Base-by-base conservation (phyloP, 345 rosid species). In the Lumnitzera racemosa region DNA sequence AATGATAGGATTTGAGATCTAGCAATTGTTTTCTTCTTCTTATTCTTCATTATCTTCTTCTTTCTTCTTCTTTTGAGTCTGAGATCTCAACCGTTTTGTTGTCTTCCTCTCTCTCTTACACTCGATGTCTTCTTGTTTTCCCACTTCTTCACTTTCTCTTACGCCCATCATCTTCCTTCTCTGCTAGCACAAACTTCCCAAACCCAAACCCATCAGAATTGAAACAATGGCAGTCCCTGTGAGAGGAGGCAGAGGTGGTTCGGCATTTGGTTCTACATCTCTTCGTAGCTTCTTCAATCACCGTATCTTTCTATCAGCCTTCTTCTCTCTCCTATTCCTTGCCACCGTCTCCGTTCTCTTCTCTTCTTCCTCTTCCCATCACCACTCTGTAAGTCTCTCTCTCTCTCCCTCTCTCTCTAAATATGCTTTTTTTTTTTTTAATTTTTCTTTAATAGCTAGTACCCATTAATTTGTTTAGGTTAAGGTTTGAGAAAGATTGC, bases 241-340 rank as follows among this genome's bases (percentile, higher is more conserved):
- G 72, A 81, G 94, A 57, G 95, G 95, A 59, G 67, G 84, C 67
- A 83, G 95, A 5, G 85, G 81, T 3, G 77, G 72, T 61, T 80
- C 74, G 55, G 56, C 64, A 2, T 59, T 67, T 59, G 82, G 82
- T 46, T 55, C 70, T 63, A 69, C 65, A 70, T 81, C 78, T 58
- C 64, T 86, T 56, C 83, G 91, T 15, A 58, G 82, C 64, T 86
- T 84, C 64, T 86, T 81, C 73, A 80, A 96, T 9, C 86, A 84
- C 71, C 77, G 98, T 70, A 67, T 91, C 75, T 83, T 91, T 67
- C 77, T 88, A 72, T 91, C 98, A 47, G 98, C 96, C 75, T 67
- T 78, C 80, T 86, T 88, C 75, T 80, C 79, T 46, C 78, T 86
- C 62, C 88, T 88, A 70, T 88, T 88, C 81, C 74, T 90, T 24